phyloP scores from a whole-genome alignment of 2,329 filamentous ascomycete species.

The Metarhizium humberi region DNA sequence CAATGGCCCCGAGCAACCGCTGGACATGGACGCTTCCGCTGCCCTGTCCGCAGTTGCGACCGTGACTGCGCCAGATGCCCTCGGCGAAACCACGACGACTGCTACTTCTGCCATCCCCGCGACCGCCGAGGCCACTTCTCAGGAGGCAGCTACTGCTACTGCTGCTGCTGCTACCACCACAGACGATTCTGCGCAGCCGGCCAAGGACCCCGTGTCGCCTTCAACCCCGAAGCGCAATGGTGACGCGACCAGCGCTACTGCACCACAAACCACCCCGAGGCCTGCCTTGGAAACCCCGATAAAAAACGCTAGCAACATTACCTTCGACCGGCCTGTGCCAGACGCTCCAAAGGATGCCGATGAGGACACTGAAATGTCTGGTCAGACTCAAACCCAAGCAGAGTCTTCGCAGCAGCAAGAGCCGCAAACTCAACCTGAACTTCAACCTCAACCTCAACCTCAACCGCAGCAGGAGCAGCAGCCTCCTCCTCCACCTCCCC shows the following conservation, averaged over 20 bases:
- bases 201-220: constrained; percentile 3
- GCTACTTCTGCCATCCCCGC: not conserved
- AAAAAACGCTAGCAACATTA: not conserved
- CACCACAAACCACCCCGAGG: not conserved
- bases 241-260: not conserved
- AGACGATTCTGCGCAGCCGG: not conserved
- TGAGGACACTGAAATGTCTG: constrained; percentile 2
- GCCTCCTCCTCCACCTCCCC: not conserved
- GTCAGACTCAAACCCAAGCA: constrained; percentile 3
- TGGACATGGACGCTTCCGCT: constrained; percentile 2
- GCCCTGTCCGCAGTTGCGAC: constrained; percentile 3
- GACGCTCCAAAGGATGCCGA: constrained; percentile 8
- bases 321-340: constrained; percentile 10
- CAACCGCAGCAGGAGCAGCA: not conserved
- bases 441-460: not conserved
- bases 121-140: not conserved
- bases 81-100: not conserved
- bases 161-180: not conserved
- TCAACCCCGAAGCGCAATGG: constrained; percentile 6
- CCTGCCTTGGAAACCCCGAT: not conserved
- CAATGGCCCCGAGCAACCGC: constrained; percentile 12
- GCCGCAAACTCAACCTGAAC: not conserved
- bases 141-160: not conserved
- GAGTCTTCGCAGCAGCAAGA: constrained; percentile 9
- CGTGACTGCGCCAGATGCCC: not conserved